Base-by-base conservation (phyloP, 306 rosid genomes). In the Ammopiptanthus mongolicus region DNA sequence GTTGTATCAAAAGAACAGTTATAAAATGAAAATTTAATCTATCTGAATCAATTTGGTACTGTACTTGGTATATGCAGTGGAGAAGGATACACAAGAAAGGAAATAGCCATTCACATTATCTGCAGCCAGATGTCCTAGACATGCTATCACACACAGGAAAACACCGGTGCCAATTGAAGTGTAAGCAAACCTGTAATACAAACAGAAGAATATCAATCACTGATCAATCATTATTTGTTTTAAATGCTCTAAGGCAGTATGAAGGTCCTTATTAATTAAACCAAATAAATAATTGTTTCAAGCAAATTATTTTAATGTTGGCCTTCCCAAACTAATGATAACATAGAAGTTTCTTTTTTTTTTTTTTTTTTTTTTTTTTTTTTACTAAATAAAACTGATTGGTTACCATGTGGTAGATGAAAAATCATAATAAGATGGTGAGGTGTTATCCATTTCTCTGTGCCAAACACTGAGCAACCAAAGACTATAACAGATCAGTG, bases 81-180 rank as follows among this genome's bases (percentile, higher is more conserved):
- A 18, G 48, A 74, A 85, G 88, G 86, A 85, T 81, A 85, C 88
- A 23, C 60, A 81, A 47, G 82, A 81, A 57, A 85, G 88, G 77
- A 81, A 81, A 60, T 61, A 70, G 0, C 81, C 84, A 66, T 79
- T 57, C 7, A 55, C 59, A 12, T n/a, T n/a, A n/a, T 47, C 68
- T 5, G 86, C 84, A 51, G 88, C 82, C 41, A 75, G 22, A 53
- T 78, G 84, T 22, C 88, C 88, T 9, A 81, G 37, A 41, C 70
- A 66, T 6, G 86, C 47, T 65, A 81, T 66, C 21, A 41, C 46
- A 44, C 86, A 79, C 47, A 82, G 33, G 48, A 33, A 28, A 53
- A 65, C 51, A 34, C 88, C 88, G 44, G 19, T 75, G 7, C 80
- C 82, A 59, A 69, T 69, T 33, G 50, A 52, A 69, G 75, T 52